Evolutionary conservation across 495 filamentous ascomycete species (phyloP).

Genomic region (Chaetomium fimeti): DNA sequence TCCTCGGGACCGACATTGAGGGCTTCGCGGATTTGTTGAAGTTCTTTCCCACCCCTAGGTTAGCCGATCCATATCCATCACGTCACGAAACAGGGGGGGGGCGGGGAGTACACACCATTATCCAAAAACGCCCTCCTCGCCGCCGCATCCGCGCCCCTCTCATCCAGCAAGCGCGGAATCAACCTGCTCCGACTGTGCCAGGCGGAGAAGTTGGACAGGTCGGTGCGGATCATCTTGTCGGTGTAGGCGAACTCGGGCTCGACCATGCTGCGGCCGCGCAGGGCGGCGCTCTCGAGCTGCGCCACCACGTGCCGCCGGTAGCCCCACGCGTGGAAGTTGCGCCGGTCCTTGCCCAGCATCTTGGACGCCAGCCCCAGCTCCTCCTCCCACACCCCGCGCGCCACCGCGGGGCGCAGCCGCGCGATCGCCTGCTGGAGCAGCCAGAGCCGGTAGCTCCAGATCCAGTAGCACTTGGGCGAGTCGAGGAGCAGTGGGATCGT

Average conservation of each 20-base stretch:
- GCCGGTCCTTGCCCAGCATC: conserved; percentile 80
- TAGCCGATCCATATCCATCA: background rate
- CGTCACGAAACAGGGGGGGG: background rate
- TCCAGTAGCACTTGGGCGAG: conserved; percentile 98
- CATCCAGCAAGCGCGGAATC: conserved; percentile 70
- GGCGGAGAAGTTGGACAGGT: conserved; percentile 92
- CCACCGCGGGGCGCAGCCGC: conserved; percentile 53
- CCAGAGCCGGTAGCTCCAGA: conserved; percentile 98
- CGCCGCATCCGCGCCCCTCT: conserved; percentile 60
- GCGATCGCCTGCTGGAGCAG: conserved; percentile 67
- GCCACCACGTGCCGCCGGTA: conserved; percentile 77
- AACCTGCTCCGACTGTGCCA: conserved; percentile 90
- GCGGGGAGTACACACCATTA: conserved; percentile 51
- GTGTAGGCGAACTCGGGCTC: conserved; percentile 88
- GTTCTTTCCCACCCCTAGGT: conserved; percentile 26
- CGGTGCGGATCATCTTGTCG: conserved; percentile 74
- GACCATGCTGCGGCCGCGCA: conserved; percentile 58
- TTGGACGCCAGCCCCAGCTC: conserved; percentile 79
- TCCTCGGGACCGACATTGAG: conserved; percentile 85
- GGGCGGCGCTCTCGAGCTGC: conserved; percentile 59
- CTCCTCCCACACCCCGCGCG: conserved; percentile 70
- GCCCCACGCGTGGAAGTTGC: conserved; percentile 97
- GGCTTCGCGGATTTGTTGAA: conserved; percentile 69
- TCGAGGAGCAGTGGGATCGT: conserved; percentile 77
- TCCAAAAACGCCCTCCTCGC: conserved; percentile 69